phyloP scores from a whole-genome alignment of 2,329 filamentous ascomycete species.

The Lasiodiplodia sp. region DNA sequence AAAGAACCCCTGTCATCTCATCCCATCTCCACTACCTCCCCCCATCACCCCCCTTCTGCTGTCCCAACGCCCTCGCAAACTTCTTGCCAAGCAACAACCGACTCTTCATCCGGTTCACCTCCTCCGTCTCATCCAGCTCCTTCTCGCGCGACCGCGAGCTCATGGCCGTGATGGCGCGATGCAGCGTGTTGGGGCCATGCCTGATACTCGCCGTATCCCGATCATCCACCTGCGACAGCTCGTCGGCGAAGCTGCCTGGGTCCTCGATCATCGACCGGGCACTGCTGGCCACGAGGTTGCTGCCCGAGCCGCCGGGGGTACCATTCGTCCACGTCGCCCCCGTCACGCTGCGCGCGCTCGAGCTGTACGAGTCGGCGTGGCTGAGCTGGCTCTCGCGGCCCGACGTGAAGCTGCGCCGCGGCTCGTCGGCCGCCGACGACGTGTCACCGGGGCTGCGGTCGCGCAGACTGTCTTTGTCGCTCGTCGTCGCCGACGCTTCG shows the following conservation, averaged over 20 bases:
- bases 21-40: background rate
- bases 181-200: slow-evolving; percentile 41
- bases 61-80: slow-evolving; percentile 30
- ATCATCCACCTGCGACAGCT: slow-evolving; percentile 32
- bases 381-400: slow-evolving; percentile 26
- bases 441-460: slow-evolving; percentile 40
- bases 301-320: slow-evolving; percentile 23
- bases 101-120: slow-evolving; percentile 33
- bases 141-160: slow-evolving; percentile 30
- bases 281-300: no score
- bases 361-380: slow-evolving; percentile 22
- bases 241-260: slow-evolving; percentile 41
- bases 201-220: slow-evolving; percentile 38
- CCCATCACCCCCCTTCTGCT: background rate
- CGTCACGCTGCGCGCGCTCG: slow-evolving; percentile 21
- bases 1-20: no score
- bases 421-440: background rate
- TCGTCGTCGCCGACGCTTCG: slow-evolving; percentile 10
- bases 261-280: background rate
- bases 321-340: slow-evolving; percentile 11
- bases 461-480: slow-evolving; percentile 36
- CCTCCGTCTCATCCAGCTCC: slow-evolving; percentile 32
- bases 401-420: slow-evolving; percentile 29
- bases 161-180: slow-evolving; percentile 43
- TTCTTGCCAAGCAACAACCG: slow-evolving; percentile 35